These are phyloP conservation scores for Dalbergia oliveri DNA, from an alignment of 306 rosid genomes.

Conservation along the genomic window DNA sequence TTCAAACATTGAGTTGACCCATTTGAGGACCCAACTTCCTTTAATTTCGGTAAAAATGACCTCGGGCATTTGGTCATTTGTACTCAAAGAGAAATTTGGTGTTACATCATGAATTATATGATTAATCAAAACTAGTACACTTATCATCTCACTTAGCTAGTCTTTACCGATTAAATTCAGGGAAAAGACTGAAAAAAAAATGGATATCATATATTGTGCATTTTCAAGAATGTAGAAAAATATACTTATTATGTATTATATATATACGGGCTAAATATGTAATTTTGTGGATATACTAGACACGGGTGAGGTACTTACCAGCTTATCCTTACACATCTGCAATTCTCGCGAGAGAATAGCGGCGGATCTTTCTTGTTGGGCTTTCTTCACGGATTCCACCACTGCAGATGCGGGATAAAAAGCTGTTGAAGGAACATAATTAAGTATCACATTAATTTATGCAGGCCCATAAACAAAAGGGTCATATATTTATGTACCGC, in stretches of 20 bases:
- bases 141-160: neutral
- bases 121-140: neutral
- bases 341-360: constrained; percentile 57
- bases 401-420: constrained; percentile 54
- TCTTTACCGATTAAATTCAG: neutral
- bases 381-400: constrained; percentile 69
- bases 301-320: constrained; percentile 44
- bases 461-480: too few species aligned
- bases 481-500: too few species aligned
- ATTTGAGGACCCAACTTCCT: too few species aligned
- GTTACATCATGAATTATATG: neutral
- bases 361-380: constrained; percentile 63
- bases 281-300: neutral
- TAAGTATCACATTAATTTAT: neutral
- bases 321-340: constrained; percentile 64
- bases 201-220: too few species aligned
- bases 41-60: too few species aligned
- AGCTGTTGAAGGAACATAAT: constrained; percentile 40
- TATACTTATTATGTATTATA: too few species aligned
- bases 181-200: neutral
- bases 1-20: too few species aligned
- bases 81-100: too few species aligned
- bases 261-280: too few species aligned
- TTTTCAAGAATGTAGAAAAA: too few species aligned
- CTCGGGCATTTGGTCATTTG: too few species aligned